Conservation (phyloP, 2,329 filamentous ascomycete species). For the Apiospora marii region DNA sequence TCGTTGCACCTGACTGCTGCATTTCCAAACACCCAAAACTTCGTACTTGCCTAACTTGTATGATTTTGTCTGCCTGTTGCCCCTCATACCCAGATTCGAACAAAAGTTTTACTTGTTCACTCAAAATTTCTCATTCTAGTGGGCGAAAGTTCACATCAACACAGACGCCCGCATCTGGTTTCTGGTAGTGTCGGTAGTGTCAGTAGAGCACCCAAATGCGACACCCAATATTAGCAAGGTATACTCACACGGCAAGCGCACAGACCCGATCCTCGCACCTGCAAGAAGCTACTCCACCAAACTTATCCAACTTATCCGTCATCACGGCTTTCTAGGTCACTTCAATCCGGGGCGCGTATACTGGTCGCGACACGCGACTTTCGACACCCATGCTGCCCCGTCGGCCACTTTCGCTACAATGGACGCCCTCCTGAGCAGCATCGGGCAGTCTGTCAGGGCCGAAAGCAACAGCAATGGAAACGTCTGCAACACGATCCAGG, state of each 20-base stretch:
- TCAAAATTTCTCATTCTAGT: no score
- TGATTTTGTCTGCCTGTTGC: background rate
- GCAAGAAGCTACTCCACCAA: constrained; percentile 17
- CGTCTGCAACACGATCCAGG: constrained; percentile 50
- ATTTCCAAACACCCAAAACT: background rate
- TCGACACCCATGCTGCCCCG: background rate
- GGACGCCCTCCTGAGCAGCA: constrained; percentile 39
- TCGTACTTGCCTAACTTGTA: background rate
- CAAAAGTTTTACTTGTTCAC: background rate
- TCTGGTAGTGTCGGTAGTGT: background rate
- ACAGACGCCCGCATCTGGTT: background rate
- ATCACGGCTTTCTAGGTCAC: background rate
- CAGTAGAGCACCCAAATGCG: background rate
- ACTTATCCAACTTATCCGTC: background rate
- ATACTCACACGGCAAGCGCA: background rate
- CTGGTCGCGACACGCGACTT: constrained; percentile 14
- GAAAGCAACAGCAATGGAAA: constrained; percentile 35
- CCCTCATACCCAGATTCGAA: background rate
- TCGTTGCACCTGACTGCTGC: background rate
- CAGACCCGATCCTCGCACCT: background rate
- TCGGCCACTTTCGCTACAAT: constrained; percentile 31
- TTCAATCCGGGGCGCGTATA: constrained; percentile 1
- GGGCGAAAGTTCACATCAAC: background rate
- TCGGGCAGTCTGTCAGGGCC: constrained; percentile 30
- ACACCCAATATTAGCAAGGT: no score